Base-by-base conservation (phyloP, 202 grass and related monocot species). In the Tripidium arundinaceum region DNA sequence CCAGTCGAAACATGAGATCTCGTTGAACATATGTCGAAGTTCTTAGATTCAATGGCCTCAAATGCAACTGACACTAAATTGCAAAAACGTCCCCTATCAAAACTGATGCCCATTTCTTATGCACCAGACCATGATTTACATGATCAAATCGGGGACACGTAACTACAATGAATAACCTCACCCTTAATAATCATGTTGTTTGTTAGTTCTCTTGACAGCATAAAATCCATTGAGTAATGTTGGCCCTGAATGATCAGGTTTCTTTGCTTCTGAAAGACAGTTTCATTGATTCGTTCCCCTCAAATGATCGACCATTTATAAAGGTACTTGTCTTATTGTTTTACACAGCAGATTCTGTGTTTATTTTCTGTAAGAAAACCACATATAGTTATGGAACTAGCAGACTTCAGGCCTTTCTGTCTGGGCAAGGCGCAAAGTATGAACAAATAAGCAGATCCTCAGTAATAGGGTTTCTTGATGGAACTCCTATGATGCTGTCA, bases 261-360 rank as follows among this genome's bases (percentile, higher is more conserved):
- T 98, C 92, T 54, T 89, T 98, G 79, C 92, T 98, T 74, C 92
- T 98, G 16, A 98, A 98, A 72, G 96, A 98, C 79, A 98, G 92
- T 88, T 98, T 93, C 86, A 76, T 98, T 49, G 96, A 98, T 81
- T 98, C 92, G 12, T 98, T 98, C 60, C 82, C 88, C 29, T 36
- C 28, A 3, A 95, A 77, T 24, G 96, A 98, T 78, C 90, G 82
- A 22, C 86, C 86, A 46, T 98, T 98, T 75, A 81, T 98, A 75
- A 95, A 93, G 96, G 96, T 98, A 83, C 2, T 67, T 74, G 12
- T 43, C 67, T 62, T 54, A 38, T 61, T 68, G 24, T 78, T 85
- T 76, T 45, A 38, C 19, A 41, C 33, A 47, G 15, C 27, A 15
- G 45, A 50, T 45, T 70, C 29, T n/a, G 10, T 57, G 77, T 68